Percentiles rank a stretch among this genome's conserved stretches.
Conservation (phyloP, 1,284 basidiomycete species). For the Irpex sp. region DNA sequence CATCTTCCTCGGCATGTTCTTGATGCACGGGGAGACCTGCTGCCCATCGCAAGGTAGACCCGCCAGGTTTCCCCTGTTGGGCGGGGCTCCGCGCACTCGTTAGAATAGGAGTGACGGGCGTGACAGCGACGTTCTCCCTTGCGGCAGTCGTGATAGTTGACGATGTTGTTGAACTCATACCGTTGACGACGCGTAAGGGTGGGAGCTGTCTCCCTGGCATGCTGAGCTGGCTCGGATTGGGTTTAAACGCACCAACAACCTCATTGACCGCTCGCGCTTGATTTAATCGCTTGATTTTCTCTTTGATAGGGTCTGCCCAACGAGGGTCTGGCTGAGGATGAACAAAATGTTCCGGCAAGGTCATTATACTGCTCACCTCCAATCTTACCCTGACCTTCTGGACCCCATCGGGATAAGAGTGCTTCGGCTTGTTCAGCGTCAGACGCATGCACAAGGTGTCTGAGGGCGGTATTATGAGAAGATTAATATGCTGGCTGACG, state of each 20-base stretch:
- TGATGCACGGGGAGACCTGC: constrained; percentile 57
- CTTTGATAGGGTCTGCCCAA: constrained; percentile 91
- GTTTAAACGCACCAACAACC: constrained; percentile 66
- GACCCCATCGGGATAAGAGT: constrained; percentile 85
- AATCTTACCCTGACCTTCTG: constrained; percentile 88
- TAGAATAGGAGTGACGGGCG: constrained; percentile 9
- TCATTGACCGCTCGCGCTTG: constrained; percentile 84
- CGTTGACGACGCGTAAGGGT: constrained; percentile 82
- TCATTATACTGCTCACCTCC: constrained; percentile 55
- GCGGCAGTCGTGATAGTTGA: constrained; percentile 69
- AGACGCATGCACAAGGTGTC: constrained; percentile 92
- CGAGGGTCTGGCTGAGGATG: constrained; percentile 60
- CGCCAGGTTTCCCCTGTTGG: constrained; percentile 49
- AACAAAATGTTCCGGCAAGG: constrained; percentile 20
- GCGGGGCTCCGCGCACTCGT: constrained; percentile 13
- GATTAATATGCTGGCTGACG: constrained; percentile 5
- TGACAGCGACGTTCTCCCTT: constrained; percentile 54
- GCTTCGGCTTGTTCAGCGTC: constrained; percentile 91
- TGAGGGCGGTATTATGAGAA: constrained; percentile 31
- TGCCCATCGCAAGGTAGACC: constrained; percentile 59
- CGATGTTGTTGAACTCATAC: constrained; percentile 62
- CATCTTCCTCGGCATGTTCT: constrained; percentile 60
- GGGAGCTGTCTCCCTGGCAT: constrained; percentile 38
- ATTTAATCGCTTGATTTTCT: constrained; percentile 68
- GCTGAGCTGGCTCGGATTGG: constrained; percentile 42